These are phyloP conservation scores for Capsicum rhomboideum DNA, from an alignment of 257 asterid genomes.

Conservation along the genomic window DNA sequence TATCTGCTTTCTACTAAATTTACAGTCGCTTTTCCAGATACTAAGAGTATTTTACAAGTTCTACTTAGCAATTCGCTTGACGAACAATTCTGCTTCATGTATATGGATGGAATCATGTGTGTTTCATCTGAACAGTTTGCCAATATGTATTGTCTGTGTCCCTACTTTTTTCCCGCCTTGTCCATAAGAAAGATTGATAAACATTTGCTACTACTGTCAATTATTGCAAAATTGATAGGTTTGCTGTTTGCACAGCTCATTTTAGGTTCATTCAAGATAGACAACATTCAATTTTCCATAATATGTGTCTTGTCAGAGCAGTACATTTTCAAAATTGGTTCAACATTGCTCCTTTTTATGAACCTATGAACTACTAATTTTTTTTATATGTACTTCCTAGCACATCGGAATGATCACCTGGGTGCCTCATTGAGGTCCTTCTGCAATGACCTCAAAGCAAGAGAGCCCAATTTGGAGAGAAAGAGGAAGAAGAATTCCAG, in stretches of 20 bases:
- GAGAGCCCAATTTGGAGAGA: conserved; percentile 65
- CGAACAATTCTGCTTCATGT: neutral
- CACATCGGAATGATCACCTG: conserved; percentile 80
- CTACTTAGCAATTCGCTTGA: neutral
- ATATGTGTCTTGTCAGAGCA: neutral
- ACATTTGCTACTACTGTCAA: neutral
- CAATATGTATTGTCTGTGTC: neutral
- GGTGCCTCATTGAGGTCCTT: conserved; percentile 63
- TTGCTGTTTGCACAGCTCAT: neutral
- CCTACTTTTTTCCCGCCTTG: neutral
- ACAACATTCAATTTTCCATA: neutral
- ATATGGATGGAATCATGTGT: neutral
- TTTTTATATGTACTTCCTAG: conserved; percentile 29
- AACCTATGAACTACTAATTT: neutral
- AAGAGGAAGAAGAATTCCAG: conserved; percentile 57
- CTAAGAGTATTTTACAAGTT: too few species aligned
- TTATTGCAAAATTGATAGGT: neutral
- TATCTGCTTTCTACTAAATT: neutral
- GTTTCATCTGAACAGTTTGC: neutral
- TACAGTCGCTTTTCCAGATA: neutral
- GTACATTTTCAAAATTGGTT: neutral
- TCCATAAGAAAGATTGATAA: neutral
- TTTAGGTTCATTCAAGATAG: neutral
- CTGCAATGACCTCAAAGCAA: conserved; percentile 59
- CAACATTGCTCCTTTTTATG: neutral